These are phyloP conservation scores for Dunaliella salina DNA, from an alignment of 163 green algal genomes.

Conservation along the genomic window DNA sequence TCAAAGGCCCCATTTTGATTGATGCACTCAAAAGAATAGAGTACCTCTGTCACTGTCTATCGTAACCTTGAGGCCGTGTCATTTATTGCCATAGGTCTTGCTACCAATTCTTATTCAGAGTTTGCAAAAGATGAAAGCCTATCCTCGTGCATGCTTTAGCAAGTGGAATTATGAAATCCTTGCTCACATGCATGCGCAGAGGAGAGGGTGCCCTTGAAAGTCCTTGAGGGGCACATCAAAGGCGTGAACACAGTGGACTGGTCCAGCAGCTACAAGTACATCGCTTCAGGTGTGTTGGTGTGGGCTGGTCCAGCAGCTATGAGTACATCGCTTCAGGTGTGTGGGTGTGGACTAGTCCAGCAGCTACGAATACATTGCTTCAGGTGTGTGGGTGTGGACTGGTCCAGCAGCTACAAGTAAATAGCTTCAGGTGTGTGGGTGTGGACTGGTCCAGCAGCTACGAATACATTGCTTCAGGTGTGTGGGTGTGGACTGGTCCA, in stretches of 20 bases:
- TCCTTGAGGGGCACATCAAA: conserved; percentile 34
- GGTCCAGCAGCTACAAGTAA: conserved; percentile 59
- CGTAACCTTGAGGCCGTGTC: too few species aligned
- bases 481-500: conserved; percentile 46
- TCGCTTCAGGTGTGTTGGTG: conserved; percentile 32
- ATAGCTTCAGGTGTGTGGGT: too few species aligned
- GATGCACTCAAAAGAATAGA: too few species aligned
- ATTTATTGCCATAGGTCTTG: too few species aligned
- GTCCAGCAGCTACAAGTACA: conserved; percentile 59
- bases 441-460: conserved; percentile 53
- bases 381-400: conserved; percentile 39
- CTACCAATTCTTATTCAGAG: too few species aligned
- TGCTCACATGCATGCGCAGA: conserved; percentile 12
- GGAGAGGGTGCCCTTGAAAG: conserved; percentile 36
- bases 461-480: conserved; percentile 55
- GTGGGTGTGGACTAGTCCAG: conserved; percentile 52
- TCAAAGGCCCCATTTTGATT: too few species aligned
- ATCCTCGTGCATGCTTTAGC: too few species aligned
- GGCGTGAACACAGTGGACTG: conserved; percentile 53
- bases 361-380: conserved; percentile 61
- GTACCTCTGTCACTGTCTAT: too few species aligned
- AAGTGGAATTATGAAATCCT: too few species aligned
- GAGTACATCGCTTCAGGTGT: conserved; percentile 61
- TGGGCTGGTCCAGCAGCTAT: conserved; percentile 50
- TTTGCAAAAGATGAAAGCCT: too few species aligned